Percentiles rank a stretch among this genome's conserved stretches.
These are phyloP conservation scores for Solanum chilense DNA, from an alignment of 257 asterid species.

Conservation along the genomic window DNA sequence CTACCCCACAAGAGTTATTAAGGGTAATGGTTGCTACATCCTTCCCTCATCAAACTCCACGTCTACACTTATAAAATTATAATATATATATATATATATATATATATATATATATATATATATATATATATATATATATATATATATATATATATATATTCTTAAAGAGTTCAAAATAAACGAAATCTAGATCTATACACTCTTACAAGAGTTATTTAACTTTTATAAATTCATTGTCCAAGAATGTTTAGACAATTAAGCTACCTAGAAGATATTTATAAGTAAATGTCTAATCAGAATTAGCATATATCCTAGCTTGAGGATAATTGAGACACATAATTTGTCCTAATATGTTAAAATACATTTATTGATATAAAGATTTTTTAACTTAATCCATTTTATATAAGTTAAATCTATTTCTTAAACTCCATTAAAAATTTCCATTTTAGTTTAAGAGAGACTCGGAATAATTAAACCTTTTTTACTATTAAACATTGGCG, in stretches of 20 bases:
- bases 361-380: too few relatives aligned
- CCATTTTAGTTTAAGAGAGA: neutral
- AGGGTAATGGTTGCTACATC: neutral
- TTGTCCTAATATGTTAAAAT: neutral
- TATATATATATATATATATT: neutral
- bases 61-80: neutral
- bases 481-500: too few relatives aligned
- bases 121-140: too few relatives aligned
- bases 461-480: neutral
- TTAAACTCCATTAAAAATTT: neutral
- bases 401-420: neutral
- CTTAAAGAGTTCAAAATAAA: neutral
- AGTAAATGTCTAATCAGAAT: neutral
- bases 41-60: neutral
- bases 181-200: neutral
- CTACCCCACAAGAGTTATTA: neutral
- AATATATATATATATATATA: too few relatives aligned
- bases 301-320: neutral
- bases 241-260: neutral
- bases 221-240: neutral
- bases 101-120: too few relatives aligned
- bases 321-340: neutral
- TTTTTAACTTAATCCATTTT: neutral
- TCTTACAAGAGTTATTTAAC: neutral
- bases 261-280: neutral